Base-by-base conservation (phyloP, 306 rosid species). In the Ormosia semicastrata region DNA sequence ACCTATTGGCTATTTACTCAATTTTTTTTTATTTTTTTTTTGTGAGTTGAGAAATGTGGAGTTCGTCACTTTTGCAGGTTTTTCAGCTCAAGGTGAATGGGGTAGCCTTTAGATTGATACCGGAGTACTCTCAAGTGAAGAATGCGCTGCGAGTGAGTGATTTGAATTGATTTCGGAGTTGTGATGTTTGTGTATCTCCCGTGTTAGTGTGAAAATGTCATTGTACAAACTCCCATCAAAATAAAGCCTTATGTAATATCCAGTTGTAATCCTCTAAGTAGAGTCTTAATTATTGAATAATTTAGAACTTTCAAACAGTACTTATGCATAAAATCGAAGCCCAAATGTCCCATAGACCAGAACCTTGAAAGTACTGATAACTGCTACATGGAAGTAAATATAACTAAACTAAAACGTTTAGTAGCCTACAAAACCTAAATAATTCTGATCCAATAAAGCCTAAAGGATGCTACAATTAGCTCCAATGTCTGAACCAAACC, bases 11-110 rank as follows among this genome's bases (percentile, higher is more conserved):
- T 37, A 37, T 37, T 37, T 37, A 37, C 41, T 37, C 1, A 0
- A 37, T 37, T 37, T 0, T 84, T 40, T 0, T 65, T 44, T 49
- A 13, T 15, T 32, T 49, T 6, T 49, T 2, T 30, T 36, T 43
- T 40, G 37, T 6, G 72, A 53, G 52, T 63, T 10, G 9, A 65
- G 57, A 66, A 53, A 33, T 29, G 24, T 76, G 60, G 36, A 66
- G 17, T 62, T 66, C 29, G 29, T 15, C 7, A 8, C 43, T 36
- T 68, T 32, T 41, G 66, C 81, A 94, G 98, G 97, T 93, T 33
- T 90, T 95, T 88, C 97, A 95, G 84, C 97, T 93, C 40, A 92
- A 90, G 89, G 92, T 91, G 57, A 62, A 93, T 85, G 98, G 98
- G 30, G 95, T 95, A 8, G 92, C 98, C 39, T 95, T 95, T 71